Evolutionary conservation across 164 flowering plant genomes (phyloP).

Genomic region (Stephania japonica): DNA sequence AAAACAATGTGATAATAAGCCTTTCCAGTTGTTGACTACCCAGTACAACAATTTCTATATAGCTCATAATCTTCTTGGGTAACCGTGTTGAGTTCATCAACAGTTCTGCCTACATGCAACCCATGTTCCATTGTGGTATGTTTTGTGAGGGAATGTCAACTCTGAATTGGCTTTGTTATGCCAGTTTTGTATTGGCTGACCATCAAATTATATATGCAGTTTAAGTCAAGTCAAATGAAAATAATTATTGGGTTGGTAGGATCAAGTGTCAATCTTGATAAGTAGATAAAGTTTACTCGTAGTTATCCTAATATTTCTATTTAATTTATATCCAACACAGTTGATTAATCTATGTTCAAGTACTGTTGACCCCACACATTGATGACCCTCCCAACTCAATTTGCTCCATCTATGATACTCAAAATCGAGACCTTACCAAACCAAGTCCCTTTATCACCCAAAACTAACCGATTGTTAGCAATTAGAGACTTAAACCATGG

Average conservation of each 20-base stretch:
- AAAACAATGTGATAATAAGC: not conserved
- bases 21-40: not conserved
- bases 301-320: too few relatives aligned
- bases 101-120: not conserved
- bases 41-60: not conserved
- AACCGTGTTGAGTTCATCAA: not conserved
- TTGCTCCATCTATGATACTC: too few relatives aligned
- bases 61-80: not conserved
- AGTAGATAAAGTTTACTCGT: not conserved
- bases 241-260: not conserved
- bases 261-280: not conserved
- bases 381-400: too few relatives aligned
- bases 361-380: too few relatives aligned
- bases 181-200: not conserved
- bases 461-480: too few relatives aligned
- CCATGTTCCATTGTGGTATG: not conserved
- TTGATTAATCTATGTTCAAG: too few relatives aligned
- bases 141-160: not conserved
- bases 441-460: too few relatives aligned
- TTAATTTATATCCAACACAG: too few relatives aligned
- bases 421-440: too few relatives aligned
- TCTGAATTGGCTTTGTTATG: too few relatives aligned
- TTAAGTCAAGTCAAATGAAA: not conserved
- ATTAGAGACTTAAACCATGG: too few relatives aligned
- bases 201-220: not conserved